These are phyloP conservation scores for Yarrowia sp. DNA, from an alignment of 805 yeast genomes.

Conservation along the genomic window DNA sequence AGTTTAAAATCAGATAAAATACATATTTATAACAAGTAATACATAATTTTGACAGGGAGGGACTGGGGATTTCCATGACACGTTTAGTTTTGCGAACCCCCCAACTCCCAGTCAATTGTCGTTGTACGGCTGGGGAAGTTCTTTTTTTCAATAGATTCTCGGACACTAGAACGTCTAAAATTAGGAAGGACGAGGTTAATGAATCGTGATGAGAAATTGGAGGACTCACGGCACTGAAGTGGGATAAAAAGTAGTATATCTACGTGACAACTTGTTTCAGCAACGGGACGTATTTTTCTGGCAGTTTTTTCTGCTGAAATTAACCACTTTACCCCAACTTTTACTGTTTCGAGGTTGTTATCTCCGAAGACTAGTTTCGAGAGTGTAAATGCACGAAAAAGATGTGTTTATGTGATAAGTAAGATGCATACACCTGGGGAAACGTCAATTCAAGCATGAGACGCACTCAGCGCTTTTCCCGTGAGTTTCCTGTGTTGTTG, in stretches of 20 bases:
- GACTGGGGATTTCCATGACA: not conserved
- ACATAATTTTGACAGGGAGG: not conserved
- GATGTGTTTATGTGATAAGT: not conserved
- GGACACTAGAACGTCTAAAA: conserved; percentile 4
- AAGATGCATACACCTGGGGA: not conserved
- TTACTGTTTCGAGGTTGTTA: not conserved
- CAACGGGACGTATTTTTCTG: not conserved
- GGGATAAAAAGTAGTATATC: not conserved
- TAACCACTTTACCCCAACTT: not conserved
- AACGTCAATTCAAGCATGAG: not conserved
- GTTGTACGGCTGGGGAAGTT: not conserved
- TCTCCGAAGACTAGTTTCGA: not conserved
- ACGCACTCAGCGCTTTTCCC: conserved; percentile 15
- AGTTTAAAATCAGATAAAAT: not conserved
- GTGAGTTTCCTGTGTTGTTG: conserved; percentile 10
- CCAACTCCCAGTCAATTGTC: not conserved
- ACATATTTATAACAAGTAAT: not conserved
- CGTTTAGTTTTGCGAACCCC: not conserved
- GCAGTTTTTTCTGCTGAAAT: not conserved
- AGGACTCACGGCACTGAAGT: not conserved
- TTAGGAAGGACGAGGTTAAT: not conserved
- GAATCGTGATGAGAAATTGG: not conserved
- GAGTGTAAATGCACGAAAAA: not conserved
- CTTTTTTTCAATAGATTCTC: not conserved
- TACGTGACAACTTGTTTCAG: not conserved